phyloP scores from a whole-genome alignment of 805 yeast species.

The Zygotorulaspora chibaensis region DNA sequence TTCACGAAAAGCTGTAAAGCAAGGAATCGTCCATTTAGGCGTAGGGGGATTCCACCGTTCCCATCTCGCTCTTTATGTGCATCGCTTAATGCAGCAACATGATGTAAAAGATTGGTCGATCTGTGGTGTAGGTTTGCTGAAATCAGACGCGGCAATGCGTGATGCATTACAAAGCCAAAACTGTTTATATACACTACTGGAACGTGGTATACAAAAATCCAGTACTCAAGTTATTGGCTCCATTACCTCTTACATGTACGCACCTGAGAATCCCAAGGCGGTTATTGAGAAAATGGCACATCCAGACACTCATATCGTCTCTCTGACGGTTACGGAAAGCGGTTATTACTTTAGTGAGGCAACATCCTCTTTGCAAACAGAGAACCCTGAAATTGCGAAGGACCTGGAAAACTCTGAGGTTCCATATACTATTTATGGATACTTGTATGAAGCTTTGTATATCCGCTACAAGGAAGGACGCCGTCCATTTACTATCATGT shows the following conservation, averaged over 20 bases:
- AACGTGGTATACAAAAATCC: slow-evolving; percentile 1
- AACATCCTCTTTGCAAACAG: slow-evolving; percentile 3
- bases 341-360: slow-evolving; percentile 9
- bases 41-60: slow-evolving; percentile 11
- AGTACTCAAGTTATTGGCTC: slow-evolving; percentile 2
- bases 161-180: slow-evolving; percentile 4
- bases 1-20: slow-evolving; percentile 2
- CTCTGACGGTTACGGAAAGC: slow-evolving; percentile 8
- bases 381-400: slow-evolving; percentile 4
- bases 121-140: slow-evolving; percentile 7
- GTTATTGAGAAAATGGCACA: slow-evolving; percentile 10
- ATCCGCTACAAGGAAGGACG: slow-evolving; percentile 5
- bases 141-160: slow-evolving; percentile 1
- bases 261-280: slow-evolving; percentile 10
- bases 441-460: slow-evolving; percentile 7
- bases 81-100: slow-evolving; percentile 5
- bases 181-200: slow-evolving; percentile 3
- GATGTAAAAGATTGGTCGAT: slow-evolving; percentile 8
- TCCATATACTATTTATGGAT: slow-evolving; percentile 6
- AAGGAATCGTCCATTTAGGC: slow-evolving; percentile 9
- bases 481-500: slow-evolving; percentile 10
- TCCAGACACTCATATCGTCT: slow-evolving; percentile 7
- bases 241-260: slow-evolving; percentile 8
- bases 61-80: slow-evolving; percentile 6
- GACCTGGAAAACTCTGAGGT: slow-evolving; percentile 1